Evolutionary conservation across 2,329 filamentous ascomycete genomes (phyloP), one percentile per base, ranked within the genome.

Genomic region (Leptographium galeiforme): DNA sequence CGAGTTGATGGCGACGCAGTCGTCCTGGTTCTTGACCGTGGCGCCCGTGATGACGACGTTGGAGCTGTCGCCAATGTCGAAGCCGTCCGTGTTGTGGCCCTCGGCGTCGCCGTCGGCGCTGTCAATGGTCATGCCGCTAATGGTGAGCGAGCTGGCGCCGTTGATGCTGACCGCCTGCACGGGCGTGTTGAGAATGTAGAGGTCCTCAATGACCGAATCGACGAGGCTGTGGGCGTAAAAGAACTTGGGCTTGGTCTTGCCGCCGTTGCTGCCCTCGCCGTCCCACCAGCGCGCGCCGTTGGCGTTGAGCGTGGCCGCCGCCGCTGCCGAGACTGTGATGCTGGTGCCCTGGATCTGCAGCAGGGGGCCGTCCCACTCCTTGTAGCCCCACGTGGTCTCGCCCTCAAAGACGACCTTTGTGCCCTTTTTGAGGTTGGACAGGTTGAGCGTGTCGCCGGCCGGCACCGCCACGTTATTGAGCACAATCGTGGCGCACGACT

Each of bases 231-330:
- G 74, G 7, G 72, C 71, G 52, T 68, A 71, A 70, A 83, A 70
- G 69, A 82, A 78, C 58, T 58, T 56, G 45, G 81, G 81, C 73
- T 85, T 84, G 30, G 65, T 77, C 66, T 74, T 74, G 62, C 80
- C 80, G 33, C 79, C 78, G 61, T 79, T 81, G 61, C 64, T 64
- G 39, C 81, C 81, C 65, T 80, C 59, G 51, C 72, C 70, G 59
- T 85, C 81, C 82, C 81, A 85, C 53, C 54, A 58, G 40, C 48
- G 54, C 1, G 54, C 50, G 32, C 57, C 57, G 25, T 55, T 33
- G 40, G 45, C 52, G 25, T 58, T 49, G 16, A 58, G 51, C 12
- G 33, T n/a, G 14, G 56, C 54, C 4, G 56, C 54, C 1, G 46
- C 82, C 6, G 51, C 52, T 6, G 53, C 52, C 34, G 45, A 16